These are phyloP conservation scores for Mucor circinelloides DNA, from an alignment of 371 early-diverging fungal species.

Conservation along the genomic window DNA sequence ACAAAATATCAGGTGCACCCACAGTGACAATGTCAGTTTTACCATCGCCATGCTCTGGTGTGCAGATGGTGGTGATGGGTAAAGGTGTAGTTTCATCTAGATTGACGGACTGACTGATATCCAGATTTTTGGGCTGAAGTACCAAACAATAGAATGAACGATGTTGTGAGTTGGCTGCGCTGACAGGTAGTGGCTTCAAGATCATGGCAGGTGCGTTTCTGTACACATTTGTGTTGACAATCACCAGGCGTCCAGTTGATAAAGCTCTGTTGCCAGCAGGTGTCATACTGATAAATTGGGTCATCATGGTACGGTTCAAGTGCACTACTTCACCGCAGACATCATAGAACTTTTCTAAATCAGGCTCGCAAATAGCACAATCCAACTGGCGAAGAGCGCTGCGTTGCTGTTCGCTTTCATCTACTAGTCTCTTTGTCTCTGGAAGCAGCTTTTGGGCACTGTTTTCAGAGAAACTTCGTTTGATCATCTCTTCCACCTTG, in stretches of 20 bases:
- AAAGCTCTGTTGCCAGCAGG: slow-evolving; percentile 68
- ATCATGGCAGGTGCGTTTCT: slow-evolving; percentile 73
- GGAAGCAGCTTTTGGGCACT: slow-evolving; percentile 81
- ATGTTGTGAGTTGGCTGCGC: slow-evolving; percentile 28
- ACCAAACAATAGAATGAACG: slow-evolving; percentile 57
- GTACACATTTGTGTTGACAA: slow-evolving; percentile 72
- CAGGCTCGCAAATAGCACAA: slow-evolving; percentile 83
- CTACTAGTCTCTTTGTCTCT: slow-evolving; percentile 63
- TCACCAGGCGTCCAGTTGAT: slow-evolving; percentile 70
- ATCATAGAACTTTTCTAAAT: slow-evolving; percentile 77
- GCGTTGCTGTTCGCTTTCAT: slow-evolving; percentile 61
- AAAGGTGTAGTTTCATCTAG: slow-evolving; percentile 52
- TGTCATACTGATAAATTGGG: slow-evolving; percentile 58
- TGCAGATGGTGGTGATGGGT: slow-evolving; percentile 64
- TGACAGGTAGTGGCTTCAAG: slow-evolving; percentile 49
- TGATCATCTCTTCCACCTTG: slow-evolving; percentile 98
- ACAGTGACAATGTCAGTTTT: slow-evolving; percentile 56
- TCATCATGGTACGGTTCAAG: slow-evolving; percentile 61
- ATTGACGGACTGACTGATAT: slow-evolving; percentile 10
- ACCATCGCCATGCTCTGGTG: slow-evolving; percentile 48
- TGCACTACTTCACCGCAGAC: slow-evolving; percentile 59
- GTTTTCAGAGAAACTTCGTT: slow-evolving; percentile 96
- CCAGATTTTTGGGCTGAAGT: slow-evolving; percentile 33
- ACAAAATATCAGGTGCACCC: slow-evolving; percentile 64
- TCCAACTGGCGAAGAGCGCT: slow-evolving; percentile 67